phyloP scores from a whole-genome alignment of 2,329 filamentous ascomycete genomes.

The Paraphoma sp. region DNA sequence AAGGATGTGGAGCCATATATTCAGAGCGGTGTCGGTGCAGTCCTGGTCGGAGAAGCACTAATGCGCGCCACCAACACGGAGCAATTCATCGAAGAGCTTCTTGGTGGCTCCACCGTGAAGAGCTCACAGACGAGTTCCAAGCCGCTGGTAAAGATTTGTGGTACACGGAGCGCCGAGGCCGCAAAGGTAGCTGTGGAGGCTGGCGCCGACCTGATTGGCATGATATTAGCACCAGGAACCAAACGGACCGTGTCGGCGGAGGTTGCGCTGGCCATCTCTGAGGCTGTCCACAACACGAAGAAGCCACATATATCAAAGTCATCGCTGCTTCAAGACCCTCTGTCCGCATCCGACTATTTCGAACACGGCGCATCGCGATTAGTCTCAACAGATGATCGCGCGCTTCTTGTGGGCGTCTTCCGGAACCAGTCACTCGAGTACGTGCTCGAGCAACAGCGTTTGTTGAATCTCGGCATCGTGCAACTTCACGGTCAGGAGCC shows the following conservation, averaged over 20 bases:
- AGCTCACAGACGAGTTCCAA: slow-evolving; percentile 31
- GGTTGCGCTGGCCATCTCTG: slow-evolving; percentile 79
- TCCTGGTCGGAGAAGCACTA: slow-evolving; percentile 92
- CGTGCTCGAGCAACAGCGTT: slow-evolving; percentile 77
- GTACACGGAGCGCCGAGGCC: slow-evolving; percentile 82
- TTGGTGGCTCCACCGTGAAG: slow-evolving; percentile 61
- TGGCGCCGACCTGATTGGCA: slow-evolving; percentile 90
- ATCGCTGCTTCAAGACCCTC: slow-evolving; percentile 30
- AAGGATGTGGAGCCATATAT: slow-evolving; percentile 89
- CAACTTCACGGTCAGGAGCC: slow-evolving; percentile 94
- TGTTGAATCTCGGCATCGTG: slow-evolving; percentile 82
- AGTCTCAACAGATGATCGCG: slow-evolving; percentile 62
- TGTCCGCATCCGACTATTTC: slow-evolving; percentile 73
- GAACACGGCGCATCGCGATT: slow-evolving; percentile 57
- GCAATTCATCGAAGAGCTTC: slow-evolving; percentile 82
- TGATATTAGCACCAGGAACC: slow-evolving; percentile 84
- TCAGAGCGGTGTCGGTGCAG: slow-evolving; percentile 87
- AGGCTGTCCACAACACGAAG: slow-evolving; percentile 69
- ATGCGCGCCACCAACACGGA: slow-evolving; percentile 89
- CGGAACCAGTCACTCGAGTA: slow-evolving; percentile 87
- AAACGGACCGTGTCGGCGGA: slow-evolving; percentile 82
- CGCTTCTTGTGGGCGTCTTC: slow-evolving; percentile 91
- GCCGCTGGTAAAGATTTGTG: slow-evolving; percentile 89
- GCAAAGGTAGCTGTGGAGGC: slow-evolving; percentile 81
- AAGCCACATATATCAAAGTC: slow-evolving; percentile 36